These are phyloP conservation scores for Tuber aestivum DNA, from an alignment of 495 filamentous ascomycete species.

Conservation along the genomic window DNA sequence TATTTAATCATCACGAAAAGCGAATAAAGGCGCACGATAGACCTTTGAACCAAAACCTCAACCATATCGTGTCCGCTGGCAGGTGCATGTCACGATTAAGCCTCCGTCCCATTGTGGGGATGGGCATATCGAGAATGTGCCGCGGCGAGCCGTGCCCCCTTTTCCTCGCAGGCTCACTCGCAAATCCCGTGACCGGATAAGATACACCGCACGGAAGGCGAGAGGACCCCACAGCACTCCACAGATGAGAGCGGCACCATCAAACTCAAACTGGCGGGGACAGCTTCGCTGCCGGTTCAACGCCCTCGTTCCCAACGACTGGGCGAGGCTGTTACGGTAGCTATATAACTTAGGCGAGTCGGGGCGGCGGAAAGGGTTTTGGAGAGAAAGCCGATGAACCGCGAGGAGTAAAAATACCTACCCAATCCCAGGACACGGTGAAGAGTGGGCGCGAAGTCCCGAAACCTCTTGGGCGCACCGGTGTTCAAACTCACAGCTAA, in stretches of 20 bases:
- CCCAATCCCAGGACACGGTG: background rate
- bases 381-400: background rate
- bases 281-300: background rate
- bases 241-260: background rate
- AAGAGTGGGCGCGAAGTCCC: background rate
- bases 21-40: too few relatives aligned
- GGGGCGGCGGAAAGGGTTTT: background rate
- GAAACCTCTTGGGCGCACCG: background rate
- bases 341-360: background rate
- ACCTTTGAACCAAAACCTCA: too few relatives aligned
- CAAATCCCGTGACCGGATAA: background rate
- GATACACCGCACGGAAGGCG: background rate
- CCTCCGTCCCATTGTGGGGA: background rate
- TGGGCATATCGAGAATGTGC: background rate
- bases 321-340: background rate
- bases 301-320: too few relatives aligned
- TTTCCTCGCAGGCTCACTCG: background rate
- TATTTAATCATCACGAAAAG: too few relatives aligned
- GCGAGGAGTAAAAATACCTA: background rate
- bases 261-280: background rate
- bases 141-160: background rate
- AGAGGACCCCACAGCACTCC: background rate
- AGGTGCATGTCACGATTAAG: too few relatives aligned
- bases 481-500: background rate
- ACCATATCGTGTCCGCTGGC: too few relatives aligned